These are phyloP conservation scores for Adansonia rubrostipa DNA, from an alignment of 441 rosid species.

Conservation along the genomic window DNA sequence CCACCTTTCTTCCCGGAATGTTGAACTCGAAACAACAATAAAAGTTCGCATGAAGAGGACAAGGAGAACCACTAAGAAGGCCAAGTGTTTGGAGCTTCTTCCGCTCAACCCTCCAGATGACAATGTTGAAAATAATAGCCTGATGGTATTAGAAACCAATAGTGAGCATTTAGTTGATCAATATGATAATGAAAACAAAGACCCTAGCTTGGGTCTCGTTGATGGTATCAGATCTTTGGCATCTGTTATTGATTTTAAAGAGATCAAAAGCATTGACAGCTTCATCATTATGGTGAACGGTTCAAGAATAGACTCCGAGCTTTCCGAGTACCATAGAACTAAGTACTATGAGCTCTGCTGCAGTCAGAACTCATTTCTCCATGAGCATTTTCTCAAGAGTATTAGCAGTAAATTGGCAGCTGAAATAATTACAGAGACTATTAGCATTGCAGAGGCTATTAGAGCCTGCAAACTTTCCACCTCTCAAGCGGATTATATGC, in stretches of 20 bases:
- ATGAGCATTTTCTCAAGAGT: conserved; percentile 41
- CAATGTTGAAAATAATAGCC: conserved; percentile 22
- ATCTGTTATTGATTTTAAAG: conserved; percentile 34
- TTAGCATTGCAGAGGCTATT: conserved; percentile 51
- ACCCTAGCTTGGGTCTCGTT: conserved; percentile 25
- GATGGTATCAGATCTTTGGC: conserved; percentile 41
- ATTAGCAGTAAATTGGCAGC: conserved; percentile 41
- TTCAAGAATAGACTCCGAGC: conserved; percentile 38
- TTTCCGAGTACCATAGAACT: conserved; percentile 37
- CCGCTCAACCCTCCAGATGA: conserved; percentile 19
- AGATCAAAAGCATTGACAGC: conserved; percentile 36
- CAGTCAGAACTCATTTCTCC: conserved; percentile 47
- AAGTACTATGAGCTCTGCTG: conserved; percentile 54
- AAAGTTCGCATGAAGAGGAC: conserved; percentile 21
- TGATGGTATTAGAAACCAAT: not conserved
- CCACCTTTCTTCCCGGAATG: not conserved
- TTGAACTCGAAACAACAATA: conserved; percentile 1
- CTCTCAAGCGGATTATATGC: conserved; percentile 27
- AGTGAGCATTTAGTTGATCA: conserved; percentile 20
- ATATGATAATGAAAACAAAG: conserved; percentile 29
- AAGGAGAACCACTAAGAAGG: conserved; percentile 16
- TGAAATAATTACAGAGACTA: conserved; percentile 48
- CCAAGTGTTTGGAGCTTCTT: conserved; percentile 23
- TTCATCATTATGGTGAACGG: conserved; percentile 43
- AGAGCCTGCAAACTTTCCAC: conserved; percentile 40